phyloP scores from a whole-genome alignment of 164 flowering plant genomes.

The Paratinospora sagittata region DNA sequence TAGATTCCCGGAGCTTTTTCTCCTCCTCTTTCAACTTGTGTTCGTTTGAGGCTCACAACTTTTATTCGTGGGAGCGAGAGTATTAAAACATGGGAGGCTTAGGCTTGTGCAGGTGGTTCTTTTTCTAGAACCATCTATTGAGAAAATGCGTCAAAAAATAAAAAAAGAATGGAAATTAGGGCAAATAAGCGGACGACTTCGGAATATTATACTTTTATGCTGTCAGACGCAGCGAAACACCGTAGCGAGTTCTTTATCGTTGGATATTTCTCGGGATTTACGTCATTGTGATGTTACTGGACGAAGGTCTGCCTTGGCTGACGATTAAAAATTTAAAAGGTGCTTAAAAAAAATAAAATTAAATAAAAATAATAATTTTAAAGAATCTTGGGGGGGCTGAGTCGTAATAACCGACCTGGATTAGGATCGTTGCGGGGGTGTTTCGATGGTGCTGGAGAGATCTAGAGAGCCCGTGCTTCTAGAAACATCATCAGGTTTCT shows the following conservation, averaged over 20 bases:
- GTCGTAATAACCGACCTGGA: too few species aligned
- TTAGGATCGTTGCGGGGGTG: not conserved
- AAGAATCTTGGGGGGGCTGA: too few species aligned
- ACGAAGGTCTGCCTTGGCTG: too few species aligned
- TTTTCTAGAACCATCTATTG: slow-evolving; percentile 4
- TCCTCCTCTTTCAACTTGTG: too few species aligned
- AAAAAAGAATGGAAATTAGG: not conserved
- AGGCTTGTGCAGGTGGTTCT: not conserved
- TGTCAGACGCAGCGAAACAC: not conserved
- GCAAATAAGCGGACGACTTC: not conserved
- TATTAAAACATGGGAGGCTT: not conserved
- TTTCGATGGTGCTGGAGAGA: not conserved
- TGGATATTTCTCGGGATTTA: not conserved
- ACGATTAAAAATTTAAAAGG: too few species aligned
- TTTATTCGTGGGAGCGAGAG: not conserved
- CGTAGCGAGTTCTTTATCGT: not conserved
- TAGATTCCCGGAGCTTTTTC: not conserved
- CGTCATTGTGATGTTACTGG: too few species aligned
- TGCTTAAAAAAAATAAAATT: too few species aligned
- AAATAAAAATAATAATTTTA: too few species aligned
- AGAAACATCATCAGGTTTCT: not conserved
- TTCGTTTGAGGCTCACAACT: not conserved
- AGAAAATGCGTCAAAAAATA: not conserved
- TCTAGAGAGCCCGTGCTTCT: slow-evolving; percentile 1
- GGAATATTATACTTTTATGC: too few species aligned